Base-by-base conservation (phyloP, 129 eudicot genomes). In the Sambucus nigra region DNA sequence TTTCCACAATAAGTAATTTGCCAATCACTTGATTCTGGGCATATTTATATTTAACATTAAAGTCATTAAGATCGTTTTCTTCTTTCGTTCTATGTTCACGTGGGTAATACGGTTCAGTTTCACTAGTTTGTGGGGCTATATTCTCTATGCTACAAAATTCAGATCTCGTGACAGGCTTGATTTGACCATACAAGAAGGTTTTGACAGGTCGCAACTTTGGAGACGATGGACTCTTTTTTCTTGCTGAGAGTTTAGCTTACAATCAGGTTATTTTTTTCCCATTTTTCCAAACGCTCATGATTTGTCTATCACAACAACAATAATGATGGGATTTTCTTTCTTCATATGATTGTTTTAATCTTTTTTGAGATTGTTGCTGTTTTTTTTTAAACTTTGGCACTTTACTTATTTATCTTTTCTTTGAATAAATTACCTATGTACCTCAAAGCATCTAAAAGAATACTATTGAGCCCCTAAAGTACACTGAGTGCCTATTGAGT, bases 201-300 rank as follows among this genome's bases (percentile, higher is more conserved):
- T 48, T 81, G 51, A 65, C 80, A 92, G 99, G 96, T 54, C 71
- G 84, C 45, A 75, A 82, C 55, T 92, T 92, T 64, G 99, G 99
- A 49, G 87, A 92, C 52, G 94, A 82, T 48, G 99, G 99, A 19
- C 67, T 91, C 17, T 71, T 71, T 59, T 79, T 78, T 61, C 89
- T 91, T 50, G 99, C 99, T 16, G 94, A 91, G 73, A 77, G 89
- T 74, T 82, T 91, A 60, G 95, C 86, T 10, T 82, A 91, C 60
- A 91, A 91, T 71, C 86, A 82, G 89, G 98, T 62, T 61, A 56
- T 53, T 29, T 41, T 32, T n/a, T 32, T 67, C 27, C 10, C 27
- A 8, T 17, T 33, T 16, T 14, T 64, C 33, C 25, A 18, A 0
- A 6, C 10, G 8, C 38, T 31, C 38, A 11, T 42, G 48, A 40